Conservation (phyloP, 495 filamentous ascomycete species). For the Neurospora sp. region DNA sequence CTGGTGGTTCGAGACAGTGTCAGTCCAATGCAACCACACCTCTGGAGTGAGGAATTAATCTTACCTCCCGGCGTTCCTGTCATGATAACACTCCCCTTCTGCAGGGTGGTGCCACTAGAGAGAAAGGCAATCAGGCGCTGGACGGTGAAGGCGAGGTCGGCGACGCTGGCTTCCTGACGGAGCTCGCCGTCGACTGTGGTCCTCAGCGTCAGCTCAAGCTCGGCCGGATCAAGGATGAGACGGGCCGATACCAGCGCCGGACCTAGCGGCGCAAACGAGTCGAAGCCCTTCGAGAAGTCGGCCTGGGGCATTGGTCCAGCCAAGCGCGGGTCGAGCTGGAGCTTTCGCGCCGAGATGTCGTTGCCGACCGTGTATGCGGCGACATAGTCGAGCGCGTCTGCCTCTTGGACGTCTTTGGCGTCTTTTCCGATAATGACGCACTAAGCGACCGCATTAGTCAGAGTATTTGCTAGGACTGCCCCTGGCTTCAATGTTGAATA, state of each 20-base stretch:
- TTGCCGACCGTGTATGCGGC: conserved; percentile 40
- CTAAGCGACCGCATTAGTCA: background rate
- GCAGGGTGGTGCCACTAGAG: conserved; percentile 10
- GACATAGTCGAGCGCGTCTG: conserved; percentile 34
- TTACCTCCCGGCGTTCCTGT: conserved; percentile 21
- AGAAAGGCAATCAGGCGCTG: conserved; percentile 10
- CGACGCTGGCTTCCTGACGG: conserved; percentile 25
- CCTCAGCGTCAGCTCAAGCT: conserved; percentile 19
- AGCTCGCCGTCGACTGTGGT: conserved; percentile 32
- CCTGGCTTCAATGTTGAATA: background rate
- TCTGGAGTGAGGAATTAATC: conserved; percentile 3
- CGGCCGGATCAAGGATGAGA: conserved; percentile 10
- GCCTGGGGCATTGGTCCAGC: conserved; percentile 15
- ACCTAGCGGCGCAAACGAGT: conserved; percentile 22
- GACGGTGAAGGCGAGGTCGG: conserved; percentile 29
- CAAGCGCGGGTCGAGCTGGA: conserved; percentile 32
- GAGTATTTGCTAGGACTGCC: background rate
- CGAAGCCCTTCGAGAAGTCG: conserved; percentile 21
- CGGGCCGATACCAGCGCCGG: conserved; percentile 25
- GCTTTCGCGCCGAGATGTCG: conserved; percentile 38
- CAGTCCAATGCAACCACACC: background rate
- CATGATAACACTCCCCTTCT: conserved; percentile 20
- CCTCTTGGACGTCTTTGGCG: conserved; percentile 30
- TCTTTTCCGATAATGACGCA: conserved; percentile 34
- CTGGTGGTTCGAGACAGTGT: conserved; percentile 14